Conservation (phyloP, 208 protist species). For the Leishmania major region DNA sequence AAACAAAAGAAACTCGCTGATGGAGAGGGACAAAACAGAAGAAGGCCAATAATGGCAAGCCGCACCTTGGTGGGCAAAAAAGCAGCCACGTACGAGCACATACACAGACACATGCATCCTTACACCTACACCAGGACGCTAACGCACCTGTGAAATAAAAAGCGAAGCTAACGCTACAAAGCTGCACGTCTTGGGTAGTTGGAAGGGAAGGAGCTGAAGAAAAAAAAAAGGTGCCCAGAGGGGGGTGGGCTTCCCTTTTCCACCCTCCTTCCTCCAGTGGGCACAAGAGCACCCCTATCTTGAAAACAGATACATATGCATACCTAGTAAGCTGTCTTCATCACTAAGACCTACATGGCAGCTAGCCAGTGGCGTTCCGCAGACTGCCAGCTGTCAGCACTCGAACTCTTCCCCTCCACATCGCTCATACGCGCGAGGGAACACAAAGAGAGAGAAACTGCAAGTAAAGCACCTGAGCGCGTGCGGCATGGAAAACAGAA, state of each 20-base stretch:
- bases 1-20: neutral
- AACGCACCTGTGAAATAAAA: neutral
- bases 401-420: neutral
- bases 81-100: neutral
- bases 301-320: constrained; percentile 7
- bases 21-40: neutral
- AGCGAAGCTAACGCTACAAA: neutral
- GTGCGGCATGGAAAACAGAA: neutral
- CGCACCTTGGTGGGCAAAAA: neutral
- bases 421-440: neutral
- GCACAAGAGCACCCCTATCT: neutral
- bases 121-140: neutral
- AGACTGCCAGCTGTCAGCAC: neutral
- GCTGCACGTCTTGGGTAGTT: neutral
- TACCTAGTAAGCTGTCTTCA: neutral
- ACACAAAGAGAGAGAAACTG: neutral
- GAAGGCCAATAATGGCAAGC: neutral
- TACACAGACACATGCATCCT: constrained; percentile 2
- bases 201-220: neutral
- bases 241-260: neutral
- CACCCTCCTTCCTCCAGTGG: neutral
- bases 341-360: neutral
- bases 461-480: neutral
- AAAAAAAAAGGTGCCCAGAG: neutral
- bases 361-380: neutral